Evolutionary conservation across 306 rosid genomes (phyloP).

Genomic region (Oxytropis ochrocephala): DNA sequence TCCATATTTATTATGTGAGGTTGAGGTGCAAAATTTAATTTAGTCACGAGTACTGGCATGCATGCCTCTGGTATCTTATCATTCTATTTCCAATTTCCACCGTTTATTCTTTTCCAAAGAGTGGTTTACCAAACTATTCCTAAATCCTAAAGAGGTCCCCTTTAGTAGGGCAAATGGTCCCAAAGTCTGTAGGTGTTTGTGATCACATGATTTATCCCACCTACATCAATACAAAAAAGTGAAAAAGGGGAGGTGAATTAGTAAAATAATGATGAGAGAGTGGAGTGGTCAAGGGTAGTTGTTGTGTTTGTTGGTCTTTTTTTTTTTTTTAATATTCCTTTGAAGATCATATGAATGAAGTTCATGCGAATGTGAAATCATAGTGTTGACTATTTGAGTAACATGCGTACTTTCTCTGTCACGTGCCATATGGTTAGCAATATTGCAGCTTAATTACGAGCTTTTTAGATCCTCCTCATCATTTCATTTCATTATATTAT

Average conservation of each 20-base stretch:
- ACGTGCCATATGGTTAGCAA: conserved; percentile 28
- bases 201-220: conserved; percentile 46
- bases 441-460: neutral
- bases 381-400: conserved; percentile 40
- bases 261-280: conserved; percentile 3
- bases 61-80: neutral
- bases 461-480: conserved; percentile 1
- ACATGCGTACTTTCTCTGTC: conserved; percentile 46
- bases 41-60: neutral
- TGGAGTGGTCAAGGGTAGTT: neutral
- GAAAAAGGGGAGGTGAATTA: neutral
- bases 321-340: conserved; percentile 9
- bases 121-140: neutral
- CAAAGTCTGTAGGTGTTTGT: neutral
- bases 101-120: conserved; percentile 29
- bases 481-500: neutral
- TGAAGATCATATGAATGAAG: conserved; percentile 20
- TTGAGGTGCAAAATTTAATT: conserved; percentile 10
- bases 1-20: neutral
- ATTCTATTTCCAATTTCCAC: neutral
- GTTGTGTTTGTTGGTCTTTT: neutral
- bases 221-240: neutral
- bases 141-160: neutral
- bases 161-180: conserved; percentile 43
- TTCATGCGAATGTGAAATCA: conserved; percentile 44